Base-by-base conservation (phyloP, 2,329 filamentous ascomycete genomes). In the Fusarium hainanense region DNA sequence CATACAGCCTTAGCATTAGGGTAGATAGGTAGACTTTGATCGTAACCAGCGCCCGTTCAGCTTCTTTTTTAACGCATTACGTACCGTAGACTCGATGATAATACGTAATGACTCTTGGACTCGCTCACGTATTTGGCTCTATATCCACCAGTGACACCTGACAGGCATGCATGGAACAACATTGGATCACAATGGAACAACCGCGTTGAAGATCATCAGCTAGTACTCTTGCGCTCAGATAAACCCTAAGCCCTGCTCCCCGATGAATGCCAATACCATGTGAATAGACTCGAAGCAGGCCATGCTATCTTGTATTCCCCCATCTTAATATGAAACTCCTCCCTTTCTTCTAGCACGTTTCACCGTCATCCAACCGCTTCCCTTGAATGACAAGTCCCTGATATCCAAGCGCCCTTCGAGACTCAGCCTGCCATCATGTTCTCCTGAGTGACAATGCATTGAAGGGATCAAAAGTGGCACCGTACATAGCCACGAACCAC, bases 321-420 rank as follows among this genome's bases (percentile, higher is more conserved):
- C 51, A 50, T 47, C 41, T 46, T n/a, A 41, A 18, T 28, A 37
- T 60, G 55, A 57, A 66, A 66, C 51, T 20, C 37, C 43, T 51
- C 32, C 54, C 40, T 61, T 44, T 23, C 48, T 50, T 58, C 61
- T 63, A 70, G 62, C 52, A 46, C 32, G 66, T 70, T 70, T 67
- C 66, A 70, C 30, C 67, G 49, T 55, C 18, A 46, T 20, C 42
- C 32, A 49, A 40, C 18, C 20, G 23, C 23, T 54, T 32, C 42
- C 49, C 41, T 66, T 43, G n/a, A 14, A 43, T 42, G n/a, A 16
- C 44, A 3, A 50, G n/a, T 43, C 47, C 20, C 46, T 57, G n/a
- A 16, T 16, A 27, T 30, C 41, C 37, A 27, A 32, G n/a, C 42
- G 43, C 21, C 41, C 40, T 34, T 25, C 14, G 20, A 43, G 27